phyloP scores from a whole-genome alignment of 371 early-diverging fungal genomes.

The Mortierella sp. region DNA sequence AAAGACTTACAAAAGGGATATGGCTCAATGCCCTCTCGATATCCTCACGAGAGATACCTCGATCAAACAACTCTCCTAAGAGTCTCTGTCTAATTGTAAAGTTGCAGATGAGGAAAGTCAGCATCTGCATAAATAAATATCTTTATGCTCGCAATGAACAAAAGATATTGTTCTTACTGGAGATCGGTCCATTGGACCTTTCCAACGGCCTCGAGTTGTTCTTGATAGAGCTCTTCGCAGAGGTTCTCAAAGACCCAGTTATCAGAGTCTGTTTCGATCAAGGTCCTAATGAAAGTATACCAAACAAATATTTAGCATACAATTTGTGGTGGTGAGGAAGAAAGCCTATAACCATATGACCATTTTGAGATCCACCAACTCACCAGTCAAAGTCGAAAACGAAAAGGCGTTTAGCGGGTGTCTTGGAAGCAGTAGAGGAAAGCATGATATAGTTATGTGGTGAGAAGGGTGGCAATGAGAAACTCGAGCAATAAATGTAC shows the following conservation, averaged over 20 bases:
- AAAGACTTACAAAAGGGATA: slow-evolving; percentile 73
- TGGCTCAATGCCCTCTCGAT: slow-evolving; percentile 61
- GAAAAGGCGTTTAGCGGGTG: slow-evolving; percentile 58
- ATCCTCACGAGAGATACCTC: slow-evolving; percentile 64
- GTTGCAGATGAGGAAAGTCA: no score
- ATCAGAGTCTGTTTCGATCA: slow-evolving; percentile 83
- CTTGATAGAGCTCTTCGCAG: slow-evolving; percentile 57
- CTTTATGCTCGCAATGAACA: neutral
- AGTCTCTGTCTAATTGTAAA: slow-evolving; percentile 57
- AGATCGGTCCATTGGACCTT: slow-evolving; percentile 80
- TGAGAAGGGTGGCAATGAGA: neutral
- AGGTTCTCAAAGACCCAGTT: slow-evolving; percentile 67
- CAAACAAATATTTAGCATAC: neutral
- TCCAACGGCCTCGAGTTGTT: slow-evolving; percentile 36
- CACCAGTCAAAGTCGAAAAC: slow-evolving; percentile 86
- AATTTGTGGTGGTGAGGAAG: neutral
- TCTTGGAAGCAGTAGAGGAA: slow-evolving; percentile 6
- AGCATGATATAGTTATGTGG: neutral
- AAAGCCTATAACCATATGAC: neutral
- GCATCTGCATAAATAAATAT: no score
- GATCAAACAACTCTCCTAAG: slow-evolving; percentile 66
- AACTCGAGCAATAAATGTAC: neutral
- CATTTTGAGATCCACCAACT: neutral
- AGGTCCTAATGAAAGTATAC: slow-evolving; percentile 60
- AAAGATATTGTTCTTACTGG: slow-evolving; percentile 60